phyloP scores from a whole-genome alignment of 768 basidiomycete species.

The Mrakia blollopis region DNA sequence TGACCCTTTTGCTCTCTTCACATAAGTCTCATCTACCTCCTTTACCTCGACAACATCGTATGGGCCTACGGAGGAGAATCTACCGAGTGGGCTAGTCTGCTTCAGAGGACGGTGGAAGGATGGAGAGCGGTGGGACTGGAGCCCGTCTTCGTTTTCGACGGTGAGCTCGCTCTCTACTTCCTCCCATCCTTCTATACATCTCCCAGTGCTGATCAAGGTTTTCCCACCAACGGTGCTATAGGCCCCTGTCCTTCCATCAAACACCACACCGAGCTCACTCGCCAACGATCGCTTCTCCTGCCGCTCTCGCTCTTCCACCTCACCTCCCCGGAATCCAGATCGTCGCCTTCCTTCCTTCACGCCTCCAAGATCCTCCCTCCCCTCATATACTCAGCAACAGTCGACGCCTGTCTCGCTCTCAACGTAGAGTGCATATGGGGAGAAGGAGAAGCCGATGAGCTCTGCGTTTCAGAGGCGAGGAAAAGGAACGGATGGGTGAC shows the following conservation, averaged over 20 bases:
- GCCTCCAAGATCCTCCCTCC: slow-evolving; percentile 39
- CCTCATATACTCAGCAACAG: slow-evolving; percentile 40
- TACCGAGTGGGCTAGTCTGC: slow-evolving; percentile 39
- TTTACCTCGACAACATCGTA: slow-evolving; percentile 40
- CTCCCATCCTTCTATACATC: background rate
- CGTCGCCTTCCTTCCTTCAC: slow-evolving; percentile 37
- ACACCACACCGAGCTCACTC: slow-evolving; percentile 38
- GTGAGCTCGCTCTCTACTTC: slow-evolving; percentile 35
- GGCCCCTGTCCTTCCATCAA: slow-evolving; percentile 43
- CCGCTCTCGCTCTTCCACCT: slow-evolving; percentile 42
- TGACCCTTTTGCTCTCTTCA: background rate
- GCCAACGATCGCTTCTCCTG: slow-evolving; percentile 36
- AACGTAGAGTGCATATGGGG: slow-evolving; percentile 40
- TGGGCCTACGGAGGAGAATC: slow-evolving; percentile 45
- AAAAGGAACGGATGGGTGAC: slow-evolving; percentile 41
- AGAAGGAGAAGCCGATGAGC: slow-evolving; percentile 43
- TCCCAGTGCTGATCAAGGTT: background rate
- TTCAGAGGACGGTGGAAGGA: slow-evolving; percentile 36
- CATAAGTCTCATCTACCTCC: slow-evolving; percentile 41
- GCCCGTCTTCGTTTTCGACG: slow-evolving; percentile 45
- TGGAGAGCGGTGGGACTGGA: slow-evolving; percentile 42
- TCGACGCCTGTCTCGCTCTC: slow-evolving; percentile 37
- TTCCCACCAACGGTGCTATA: slow-evolving; percentile 10
- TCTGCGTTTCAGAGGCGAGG: slow-evolving; percentile 40
- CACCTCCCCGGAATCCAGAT: slow-evolving; percentile 41